These are phyloP conservation scores for Lithospermum erythrorhizon DNA, from an alignment of 257 asterid species.

Conservation along the genomic window DNA sequence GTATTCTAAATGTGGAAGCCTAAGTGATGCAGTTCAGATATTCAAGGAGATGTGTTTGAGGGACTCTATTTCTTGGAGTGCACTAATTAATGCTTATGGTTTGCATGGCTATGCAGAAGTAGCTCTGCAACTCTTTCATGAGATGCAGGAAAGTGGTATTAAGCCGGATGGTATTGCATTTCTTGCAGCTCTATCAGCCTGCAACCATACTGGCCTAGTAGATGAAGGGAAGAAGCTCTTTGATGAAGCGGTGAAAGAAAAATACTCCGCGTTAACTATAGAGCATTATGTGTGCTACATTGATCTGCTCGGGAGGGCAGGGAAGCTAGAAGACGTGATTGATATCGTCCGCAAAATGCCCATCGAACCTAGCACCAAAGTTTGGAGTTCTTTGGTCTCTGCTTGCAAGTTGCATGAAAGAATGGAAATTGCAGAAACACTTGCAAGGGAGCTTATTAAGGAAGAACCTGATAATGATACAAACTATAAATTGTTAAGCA, in stretches of 20 bases:
- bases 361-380: conserved; percentile 21
- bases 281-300: conserved; percentile 62
- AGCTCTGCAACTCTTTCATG: conserved; percentile 35
- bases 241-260: conserved; percentile 23
- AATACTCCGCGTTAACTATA: conserved; percentile 14
- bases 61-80: conserved; percentile 62
- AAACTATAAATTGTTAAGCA: conserved; percentile 38
- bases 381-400: conserved; percentile 45
- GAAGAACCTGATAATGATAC: conserved; percentile 64
- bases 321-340: conserved; percentile 45
- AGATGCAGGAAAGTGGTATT: conserved; percentile 39
- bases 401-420: conserved; percentile 56
- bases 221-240: conserved; percentile 45
- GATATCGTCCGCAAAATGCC: conserved; percentile 36
- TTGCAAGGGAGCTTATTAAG: conserved; percentile 34
- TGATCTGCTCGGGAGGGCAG: conserved; percentile 71
- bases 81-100: conserved; percentile 46
- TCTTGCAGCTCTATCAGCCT: conserved; percentile 46
- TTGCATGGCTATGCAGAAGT: conserved; percentile 41
- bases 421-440: conserved; percentile 41
- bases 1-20: conserved; percentile 66
- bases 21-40: conserved; percentile 32
- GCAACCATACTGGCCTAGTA: conserved; percentile 52
- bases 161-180: conserved; percentile 36
- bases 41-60: conserved; percentile 35